A percentile compares a stretch with the other conserved stretches of the same genome.
These are phyloP conservation scores for Aspergillus olivimuriae DNA, from an alignment of 495 filamentous ascomycete species.

Conservation along the genomic window DNA sequence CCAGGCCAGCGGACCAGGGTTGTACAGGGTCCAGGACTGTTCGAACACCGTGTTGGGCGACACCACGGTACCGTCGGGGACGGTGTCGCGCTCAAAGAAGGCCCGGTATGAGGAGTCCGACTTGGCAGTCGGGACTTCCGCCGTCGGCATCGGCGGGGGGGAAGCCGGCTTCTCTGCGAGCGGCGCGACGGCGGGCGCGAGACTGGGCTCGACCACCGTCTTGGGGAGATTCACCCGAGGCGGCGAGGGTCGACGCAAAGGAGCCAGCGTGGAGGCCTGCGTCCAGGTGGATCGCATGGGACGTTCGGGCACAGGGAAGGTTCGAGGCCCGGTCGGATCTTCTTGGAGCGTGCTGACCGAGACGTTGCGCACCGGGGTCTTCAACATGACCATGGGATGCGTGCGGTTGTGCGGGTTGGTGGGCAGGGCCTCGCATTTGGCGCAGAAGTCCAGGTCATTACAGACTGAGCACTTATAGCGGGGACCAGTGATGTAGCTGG, in stretches of 20 bases:
- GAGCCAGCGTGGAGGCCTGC: too few species aligned
- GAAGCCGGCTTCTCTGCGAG: too few species aligned
- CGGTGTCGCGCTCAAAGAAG: conserved; percentile 69
- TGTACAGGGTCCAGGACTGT: conserved; percentile 89
- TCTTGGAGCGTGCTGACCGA: conserved; percentile 80
- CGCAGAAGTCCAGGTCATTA: conserved; percentile 94
- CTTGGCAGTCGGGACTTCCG: conserved; percentile 1
- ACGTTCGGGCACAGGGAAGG: conserved; percentile 62
- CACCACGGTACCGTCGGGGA: conserved; percentile 70
- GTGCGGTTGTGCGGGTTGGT: conserved; percentile 83
- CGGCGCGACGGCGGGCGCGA: too few species aligned
- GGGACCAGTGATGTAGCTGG: conserved; percentile 70
- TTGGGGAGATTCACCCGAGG: too few species aligned
- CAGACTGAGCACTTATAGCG: conserved; percentile 98
- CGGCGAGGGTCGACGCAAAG: too few species aligned
- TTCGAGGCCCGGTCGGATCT: conserved; percentile 56
- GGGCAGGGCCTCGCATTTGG: conserved; percentile 84
- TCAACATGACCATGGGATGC: conserved; percentile 95
- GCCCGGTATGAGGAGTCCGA: conserved; percentile 48
- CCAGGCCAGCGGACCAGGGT: conserved; percentile 73
- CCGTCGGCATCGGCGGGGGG: conserved; percentile 23
- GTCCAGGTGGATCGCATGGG: conserved; percentile 37
- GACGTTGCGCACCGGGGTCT: conserved; percentile 84
- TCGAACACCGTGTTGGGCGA: conserved; percentile 65
- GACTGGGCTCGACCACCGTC: too few species aligned